Evolutionary conservation across 305 asterid genomes (phyloP), one percentile per base, ranked within the genome.

Genomic region (Fraxinus paxiana): DNA sequence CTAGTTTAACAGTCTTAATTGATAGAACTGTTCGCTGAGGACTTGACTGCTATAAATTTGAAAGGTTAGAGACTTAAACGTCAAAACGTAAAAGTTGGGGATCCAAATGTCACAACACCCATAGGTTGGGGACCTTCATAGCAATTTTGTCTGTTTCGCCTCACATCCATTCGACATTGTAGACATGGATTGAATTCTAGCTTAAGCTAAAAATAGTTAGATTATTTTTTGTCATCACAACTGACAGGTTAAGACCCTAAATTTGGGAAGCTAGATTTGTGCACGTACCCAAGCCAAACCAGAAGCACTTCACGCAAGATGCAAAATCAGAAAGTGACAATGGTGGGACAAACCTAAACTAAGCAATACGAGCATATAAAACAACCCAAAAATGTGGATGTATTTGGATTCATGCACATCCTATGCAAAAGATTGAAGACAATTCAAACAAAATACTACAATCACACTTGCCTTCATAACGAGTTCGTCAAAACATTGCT

Each of bases 401-500:
- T 46, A 26, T 13, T 35, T 28, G 33, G 17, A 41, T 12, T 26
- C 22, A 24, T 28, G 35, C 24, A 10, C 37, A 5, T 22, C 61
- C 67, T 28, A 72, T 34, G 65, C 43, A 59, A 26, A 76, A 31
- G 7, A 20, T 24, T 3, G 15, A 65, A 10, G 24, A 73, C 48
- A 18, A 69, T 78, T 12, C 12, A 72, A 65, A 80, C 17, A 2
- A 67, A 73, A 77, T 8, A n/a, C 31, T 1, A 8, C n/a, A 3
- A 4, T 13, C 31, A 31, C 22, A 73, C 87, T 78, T 56, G 92
- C 97, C 96, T 93, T 95, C 83, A 93, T 79, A 84, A 93, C 95
- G 15, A 95, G 97, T 88, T 95, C 99, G 87, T 95, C 98, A 82
- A 93, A 95, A 85, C 99, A 93, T 81, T 93, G 97, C 88, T 93